A percentile compares a stretch with the other conserved stretches of the same genome.
Evolutionary conservation across 345 rosid genomes (phyloP).

Genomic region (Geranium brycei): DNA sequence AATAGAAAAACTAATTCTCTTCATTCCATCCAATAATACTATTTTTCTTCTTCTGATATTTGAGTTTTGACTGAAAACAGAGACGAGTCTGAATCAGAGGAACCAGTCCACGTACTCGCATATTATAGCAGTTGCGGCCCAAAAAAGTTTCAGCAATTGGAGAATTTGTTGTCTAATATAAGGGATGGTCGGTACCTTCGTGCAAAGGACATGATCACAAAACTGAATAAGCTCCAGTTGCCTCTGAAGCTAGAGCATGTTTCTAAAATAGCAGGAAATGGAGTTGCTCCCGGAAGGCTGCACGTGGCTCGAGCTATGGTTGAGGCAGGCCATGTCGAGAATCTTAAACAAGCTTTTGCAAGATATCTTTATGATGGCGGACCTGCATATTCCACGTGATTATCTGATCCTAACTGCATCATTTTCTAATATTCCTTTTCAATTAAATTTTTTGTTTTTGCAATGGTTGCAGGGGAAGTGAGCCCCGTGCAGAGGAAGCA

Average conservation of each 20-base stretch:
- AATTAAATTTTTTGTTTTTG: constrained; percentile 8
- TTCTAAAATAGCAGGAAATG: constrained; percentile 70
- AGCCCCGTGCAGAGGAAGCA: constrained; percentile 72
- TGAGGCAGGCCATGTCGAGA: constrained; percentile 84
- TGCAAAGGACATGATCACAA: constrained; percentile 64
- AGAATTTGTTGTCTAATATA: constrained; percentile 49
- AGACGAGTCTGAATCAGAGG: constrained; percentile 40
- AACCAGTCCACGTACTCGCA: constrained; percentile 90
- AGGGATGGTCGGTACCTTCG: constrained; percentile 83
- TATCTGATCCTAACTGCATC: constrained; percentile 5
- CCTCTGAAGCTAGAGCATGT: constrained; percentile 89
- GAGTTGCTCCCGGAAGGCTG: constrained; percentile 89
- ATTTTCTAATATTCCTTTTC: constrained; percentile 1
- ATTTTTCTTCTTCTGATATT: constrained; percentile 8
- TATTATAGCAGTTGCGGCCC: constrained; percentile 92
- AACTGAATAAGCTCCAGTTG: constrained; percentile 66
- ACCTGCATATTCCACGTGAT: constrained; percentile 81
- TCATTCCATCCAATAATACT: neutral
- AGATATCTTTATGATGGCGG: constrained; percentile 81
- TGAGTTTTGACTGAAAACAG: constrained; percentile 18
- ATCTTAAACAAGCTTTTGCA: constrained; percentile 72
- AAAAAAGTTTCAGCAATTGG: constrained; percentile 44
- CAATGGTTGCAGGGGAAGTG: constrained; percentile 53
- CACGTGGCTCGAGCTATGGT: constrained; percentile 93
- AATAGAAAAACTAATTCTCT: no score